phyloP scores from a whole-genome alignment of 345 rosid genomes.

The Hevea brasiliensis region DNA sequence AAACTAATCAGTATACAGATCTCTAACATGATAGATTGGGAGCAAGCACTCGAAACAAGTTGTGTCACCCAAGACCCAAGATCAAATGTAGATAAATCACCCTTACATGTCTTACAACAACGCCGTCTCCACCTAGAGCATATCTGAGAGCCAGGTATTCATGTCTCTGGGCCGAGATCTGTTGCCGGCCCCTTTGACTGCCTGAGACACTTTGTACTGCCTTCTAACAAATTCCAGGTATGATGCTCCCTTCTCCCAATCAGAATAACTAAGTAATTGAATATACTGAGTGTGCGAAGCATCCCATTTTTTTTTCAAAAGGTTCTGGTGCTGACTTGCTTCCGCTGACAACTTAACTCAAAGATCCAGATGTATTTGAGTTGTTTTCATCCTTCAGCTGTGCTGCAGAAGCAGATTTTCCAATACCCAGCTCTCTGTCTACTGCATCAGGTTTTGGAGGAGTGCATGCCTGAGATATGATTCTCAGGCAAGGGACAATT shows the following conservation, averaged over 20 bases:
- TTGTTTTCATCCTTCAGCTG: slow-evolving; percentile 68
- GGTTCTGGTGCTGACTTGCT: slow-evolving; percentile 51
- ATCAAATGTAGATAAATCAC: slow-evolving; percentile 75
- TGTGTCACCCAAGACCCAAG: slow-evolving; percentile 97
- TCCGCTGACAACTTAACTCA: slow-evolving; percentile 34
- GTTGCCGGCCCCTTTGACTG: slow-evolving; percentile 61
- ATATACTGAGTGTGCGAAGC: slow-evolving; percentile 64
- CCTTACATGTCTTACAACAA: slow-evolving; percentile 54
- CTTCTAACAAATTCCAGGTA: slow-evolving; percentile 98
- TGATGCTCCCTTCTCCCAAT: slow-evolving; percentile 98
- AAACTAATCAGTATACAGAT: slow-evolving; percentile 91
- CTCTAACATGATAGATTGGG: slow-evolving; percentile 94
- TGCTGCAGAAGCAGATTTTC: slow-evolving; percentile 48
- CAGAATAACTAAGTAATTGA: slow-evolving; percentile 84
- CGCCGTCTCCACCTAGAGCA: slow-evolving; percentile 86
- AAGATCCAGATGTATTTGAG: slow-evolving; percentile 42
- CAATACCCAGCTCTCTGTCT: slow-evolving; percentile 66
- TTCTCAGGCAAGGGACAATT: slow-evolving; percentile 95
- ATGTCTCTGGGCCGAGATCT: slow-evolving; percentile 72
- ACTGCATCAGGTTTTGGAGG: slow-evolving; percentile 94
- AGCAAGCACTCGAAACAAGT: slow-evolving; percentile 95
- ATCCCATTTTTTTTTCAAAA: slow-evolving; percentile 61
- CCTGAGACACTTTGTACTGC: slow-evolving; percentile 86
- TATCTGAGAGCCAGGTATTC: slow-evolving; percentile 90
- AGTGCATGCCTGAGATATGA: slow-evolving; percentile 91